Evolutionary conservation across 768 basidiomycete species (phyloP), one percentile per base, ranked within the genome.

Genomic region (Cyathus striatus): DNA sequence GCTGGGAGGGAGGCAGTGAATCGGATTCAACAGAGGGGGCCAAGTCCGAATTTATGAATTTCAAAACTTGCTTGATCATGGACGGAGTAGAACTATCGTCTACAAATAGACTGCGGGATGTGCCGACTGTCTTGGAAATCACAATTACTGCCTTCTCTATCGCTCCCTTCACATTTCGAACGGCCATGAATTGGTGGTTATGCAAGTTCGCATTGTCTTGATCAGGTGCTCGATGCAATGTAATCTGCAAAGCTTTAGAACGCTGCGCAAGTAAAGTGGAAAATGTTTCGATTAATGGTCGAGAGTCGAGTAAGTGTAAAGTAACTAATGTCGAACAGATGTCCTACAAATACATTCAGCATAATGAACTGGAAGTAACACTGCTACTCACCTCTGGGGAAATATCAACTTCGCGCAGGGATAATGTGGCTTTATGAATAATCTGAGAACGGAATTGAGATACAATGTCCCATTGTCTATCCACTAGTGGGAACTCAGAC

Each of bases 401-500:
- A n/a, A 70, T 59, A 6, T 65, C 63, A 26, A 66, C 60, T 49
- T 85, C 78, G 37, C 90, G 79, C 14, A 96, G 68, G n/a, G 81
- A 85, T 36, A 88, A 59, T 0, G 83, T 90, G n/a, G 93, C 88
- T 54, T 82, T 84, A 51, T 93, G 87, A 17, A 87, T 78, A 48
- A 97, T 94, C 55, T 95, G 92, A 1, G 83, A 70, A 34, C 91
- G 83, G 57, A 95, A 91, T 50, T 87, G 89, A 4, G 82, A 79
- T 6, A 97, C 79, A 1, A 79, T 73, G 44, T 95, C 94, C 94
- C 93, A 97, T 62, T 97, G 94, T 25, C 90, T 83, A 50, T 91
- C 86, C 3, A 91, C 79, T 4, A 97, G 68, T 21, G 93, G 90
- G 50, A 94, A 86, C 62, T 93, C 89, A 37, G 12, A 22, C n/a